Percentiles rank a stretch among this genome's conserved stretches.
phyloP scores from a whole-genome alignment of 805 yeast species.

The Cyberlindnera nakhonratchasimensis region DNA sequence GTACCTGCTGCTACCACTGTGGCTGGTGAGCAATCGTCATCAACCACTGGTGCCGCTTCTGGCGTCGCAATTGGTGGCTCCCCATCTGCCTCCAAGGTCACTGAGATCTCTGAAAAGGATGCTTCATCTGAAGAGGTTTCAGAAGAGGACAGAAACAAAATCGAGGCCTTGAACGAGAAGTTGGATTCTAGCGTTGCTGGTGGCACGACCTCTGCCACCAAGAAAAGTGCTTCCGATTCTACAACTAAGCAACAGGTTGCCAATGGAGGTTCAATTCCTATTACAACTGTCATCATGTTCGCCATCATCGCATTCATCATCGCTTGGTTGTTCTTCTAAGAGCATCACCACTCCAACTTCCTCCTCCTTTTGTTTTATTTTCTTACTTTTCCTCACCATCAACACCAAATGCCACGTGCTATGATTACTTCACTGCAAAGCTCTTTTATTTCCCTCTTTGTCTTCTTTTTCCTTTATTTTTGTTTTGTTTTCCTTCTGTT shows the following conservation, averaged over 20 bases:
- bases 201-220: conserved; percentile 21
- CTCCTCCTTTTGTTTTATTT: neutral
- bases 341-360: neutral
- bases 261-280: conserved; percentile 49
- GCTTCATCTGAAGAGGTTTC: conserved; percentile 34
- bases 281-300: conserved; percentile 49
- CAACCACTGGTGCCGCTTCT: conserved; percentile 16
- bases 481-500: too few species aligned
- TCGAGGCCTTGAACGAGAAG: conserved; percentile 41
- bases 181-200: conserved; percentile 39
- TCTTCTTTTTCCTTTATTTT: neutral
- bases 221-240: conserved; percentile 24
- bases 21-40: too few species aligned
- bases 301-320: conserved; percentile 54
- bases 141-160: conserved; percentile 38
- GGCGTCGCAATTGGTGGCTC: conserved; percentile 10
- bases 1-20: neutral
- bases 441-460: too few species aligned
- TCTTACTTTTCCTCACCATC: too few species aligned
- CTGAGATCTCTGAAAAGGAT: conserved; percentile 10
- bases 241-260: conserved; percentile 9
- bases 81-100: conserved; percentile 2
- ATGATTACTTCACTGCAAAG: too few species aligned
- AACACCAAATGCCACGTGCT: too few species aligned
- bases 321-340: conserved; percentile 61